Conservation (phyloP, 164 flowering plant genomes). For the Kalanchoe fedtschenkoi region DNA sequence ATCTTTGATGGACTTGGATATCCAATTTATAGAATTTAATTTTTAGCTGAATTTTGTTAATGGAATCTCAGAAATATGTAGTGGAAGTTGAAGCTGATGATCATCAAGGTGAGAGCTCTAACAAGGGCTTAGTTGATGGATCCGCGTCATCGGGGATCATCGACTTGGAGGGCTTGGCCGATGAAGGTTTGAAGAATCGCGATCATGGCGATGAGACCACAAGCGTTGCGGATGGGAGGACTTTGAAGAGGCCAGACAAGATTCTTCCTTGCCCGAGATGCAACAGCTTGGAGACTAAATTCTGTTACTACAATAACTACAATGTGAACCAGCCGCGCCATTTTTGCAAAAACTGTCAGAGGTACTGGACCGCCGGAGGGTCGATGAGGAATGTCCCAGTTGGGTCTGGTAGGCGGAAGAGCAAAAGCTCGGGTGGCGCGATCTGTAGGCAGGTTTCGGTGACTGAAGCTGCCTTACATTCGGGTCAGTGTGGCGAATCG, state of each 20-base stretch:
- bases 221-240: conserved; percentile 27
- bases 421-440: conserved; percentile 35
- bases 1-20: neutral
- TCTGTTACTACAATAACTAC: conserved; percentile 50
- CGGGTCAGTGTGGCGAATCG: conserved; percentile 16
- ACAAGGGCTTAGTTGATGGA: conserved; percentile 1
- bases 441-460: conserved; percentile 28
- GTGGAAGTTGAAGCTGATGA: neutral
- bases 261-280: conserved; percentile 49
- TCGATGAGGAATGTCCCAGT: conserved; percentile 68
- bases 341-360: conserved; percentile 47
- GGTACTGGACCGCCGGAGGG: conserved; percentile 73
- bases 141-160: neutral
- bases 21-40: neutral
- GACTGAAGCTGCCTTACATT: conserved; percentile 26
- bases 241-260: conserved; percentile 41
- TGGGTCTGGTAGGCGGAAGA: conserved; percentile 69
- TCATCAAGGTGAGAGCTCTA: conserved; percentile 1
- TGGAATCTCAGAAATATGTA: conserved; percentile 2
- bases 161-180: neutral
- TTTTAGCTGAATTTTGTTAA: neutral
- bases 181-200: conserved; percentile 15
- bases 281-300: conserved; percentile 46
- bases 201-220: conserved; percentile 26
- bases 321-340: conserved; percentile 50